Percentiles rank a stretch among this genome's conserved stretches.
Evolutionary conservation across 2,329 filamentous ascomycete genomes (phyloP).

Genomic region (Didymosphaeria variabile): DNA sequence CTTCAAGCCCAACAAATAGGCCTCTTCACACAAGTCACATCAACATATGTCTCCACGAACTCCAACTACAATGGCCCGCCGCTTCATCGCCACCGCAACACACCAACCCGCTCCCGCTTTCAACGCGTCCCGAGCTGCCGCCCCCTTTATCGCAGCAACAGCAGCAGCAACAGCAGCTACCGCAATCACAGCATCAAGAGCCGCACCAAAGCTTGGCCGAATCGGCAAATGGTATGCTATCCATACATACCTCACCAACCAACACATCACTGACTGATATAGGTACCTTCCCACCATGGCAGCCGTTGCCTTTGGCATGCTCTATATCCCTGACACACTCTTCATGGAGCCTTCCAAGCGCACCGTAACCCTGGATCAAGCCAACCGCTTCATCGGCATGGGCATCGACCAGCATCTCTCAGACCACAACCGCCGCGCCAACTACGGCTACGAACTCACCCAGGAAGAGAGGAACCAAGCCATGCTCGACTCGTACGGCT

Average conservation of each 20-base stretch:
- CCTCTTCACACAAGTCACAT: slow-evolving; percentile 1
- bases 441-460: slow-evolving; percentile 31
- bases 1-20: slow-evolving; percentile 9
- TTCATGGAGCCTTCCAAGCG: slow-evolving; percentile 27
- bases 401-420: slow-evolving; percentile 42
- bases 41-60: slow-evolving; percentile 44
- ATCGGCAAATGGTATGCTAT: slow-evolving; percentile 42
- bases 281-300: slow-evolving; percentile 49
- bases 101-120: slow-evolving; percentile 34
- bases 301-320: slow-evolving; percentile 42
- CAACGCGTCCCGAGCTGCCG: slow-evolving; percentile 33
- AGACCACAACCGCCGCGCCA: slow-evolving; percentile 41
- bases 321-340: slow-evolving; percentile 35
- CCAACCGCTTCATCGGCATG: slow-evolving; percentile 46
- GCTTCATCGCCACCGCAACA: slow-evolving; percentile 42
- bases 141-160: slow-evolving; percentile 35
- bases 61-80: slow-evolving; percentile 30
- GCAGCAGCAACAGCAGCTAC: slow-evolving; percentile 21
- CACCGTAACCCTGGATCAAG: slow-evolving; percentile 39
- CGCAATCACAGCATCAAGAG: slow-evolving; percentile 16
- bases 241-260: neutral
- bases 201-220: slow-evolving; percentile 42
- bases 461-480: slow-evolving; percentile 43
- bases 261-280: slow-evolving; percentile 19
- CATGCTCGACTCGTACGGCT: slow-evolving; percentile 43